A percentile compares a stretch with the other conserved stretches of the same genome.
Evolutionary conservation across 192 early-diverging fungal genomes (phyloP).

Genomic region (Radiomyces spectabilis): DNA sequence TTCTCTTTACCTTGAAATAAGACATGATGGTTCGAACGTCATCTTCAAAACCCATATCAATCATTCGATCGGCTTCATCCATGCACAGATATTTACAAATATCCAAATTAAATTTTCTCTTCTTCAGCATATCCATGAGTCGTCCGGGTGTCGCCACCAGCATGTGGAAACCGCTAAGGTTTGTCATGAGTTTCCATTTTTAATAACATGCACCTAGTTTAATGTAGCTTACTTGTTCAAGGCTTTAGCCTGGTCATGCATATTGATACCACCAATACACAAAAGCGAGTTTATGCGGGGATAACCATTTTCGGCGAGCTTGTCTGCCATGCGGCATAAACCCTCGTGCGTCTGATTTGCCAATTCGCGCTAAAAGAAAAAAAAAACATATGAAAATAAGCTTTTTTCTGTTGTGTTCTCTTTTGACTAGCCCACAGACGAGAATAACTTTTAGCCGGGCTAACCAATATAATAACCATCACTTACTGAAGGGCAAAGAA

Average conservation of each 20-base stretch:
- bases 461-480: too few species aligned
- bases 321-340: constrained; percentile 55
- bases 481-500: constrained; percentile 86
- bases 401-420: background rate
- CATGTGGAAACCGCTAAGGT: constrained; percentile 78
- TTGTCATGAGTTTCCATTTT: background rate
- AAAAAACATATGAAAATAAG: background rate
- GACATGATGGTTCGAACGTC: constrained; percentile 95
- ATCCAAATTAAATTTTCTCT: constrained; percentile 83
- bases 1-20: constrained; percentile 61
- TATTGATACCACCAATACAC: constrained; percentile 92
- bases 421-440: background rate
- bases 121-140: constrained; percentile 85
- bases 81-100: constrained; percentile 86
- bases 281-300: constrained; percentile 72
- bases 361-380: constrained; percentile 67
- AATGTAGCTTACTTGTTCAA: constrained; percentile 45
- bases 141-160: constrained; percentile 94
- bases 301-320: constrained; percentile 54
- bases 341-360: constrained; percentile 92
- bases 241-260: constrained; percentile 76
- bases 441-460: too few species aligned
- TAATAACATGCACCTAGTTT: background rate
- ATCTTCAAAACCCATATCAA: constrained; percentile 98
- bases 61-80: constrained; percentile 99